These are phyloP conservation scores for Spencermartinsiella ligniputridi DNA, from an alignment of 1,139 yeast genomes.

Conservation along the genomic window DNA sequence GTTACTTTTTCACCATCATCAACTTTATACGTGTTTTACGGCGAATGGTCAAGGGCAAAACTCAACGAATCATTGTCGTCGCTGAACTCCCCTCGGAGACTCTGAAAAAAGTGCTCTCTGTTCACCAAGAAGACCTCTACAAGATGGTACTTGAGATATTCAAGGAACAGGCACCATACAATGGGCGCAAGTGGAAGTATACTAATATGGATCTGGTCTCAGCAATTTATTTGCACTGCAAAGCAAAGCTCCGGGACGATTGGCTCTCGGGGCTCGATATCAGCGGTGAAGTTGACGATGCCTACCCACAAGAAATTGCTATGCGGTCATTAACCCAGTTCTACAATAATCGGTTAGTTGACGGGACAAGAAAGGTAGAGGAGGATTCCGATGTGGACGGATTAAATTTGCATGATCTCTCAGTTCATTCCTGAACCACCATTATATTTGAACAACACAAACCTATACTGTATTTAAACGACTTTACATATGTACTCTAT, in stretches of 20 bases:
- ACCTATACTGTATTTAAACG: no score
- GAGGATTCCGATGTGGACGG: slow-evolving; percentile 8
- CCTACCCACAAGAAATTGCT: slow-evolving; percentile 84
- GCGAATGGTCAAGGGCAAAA: slow-evolving; percentile 34
- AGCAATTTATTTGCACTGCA: slow-evolving; percentile 72
- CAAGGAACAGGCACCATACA: slow-evolving; percentile 81
- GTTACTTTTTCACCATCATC: slow-evolving; percentile 33
- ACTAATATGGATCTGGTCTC: slow-evolving; percentile 92
- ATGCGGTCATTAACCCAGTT: slow-evolving; percentile 74
- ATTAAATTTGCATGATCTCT: background rate
- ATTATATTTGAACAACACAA: no score
- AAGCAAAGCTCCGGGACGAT: slow-evolving; percentile 68
- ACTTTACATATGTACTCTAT: no score
- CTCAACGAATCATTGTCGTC: slow-evolving; percentile 39
- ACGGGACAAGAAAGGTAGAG: slow-evolving; percentile 15
- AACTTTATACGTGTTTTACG: slow-evolving; percentile 34
- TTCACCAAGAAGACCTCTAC: slow-evolving; percentile 62
- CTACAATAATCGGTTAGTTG: slow-evolving; percentile 55
- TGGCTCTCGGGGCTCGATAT: slow-evolving; percentile 89
- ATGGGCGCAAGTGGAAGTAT: slow-evolving; percentile 92
- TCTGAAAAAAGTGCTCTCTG: slow-evolving; percentile 34
- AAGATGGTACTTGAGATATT: slow-evolving; percentile 64
- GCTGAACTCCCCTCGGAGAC: slow-evolving; percentile 42
- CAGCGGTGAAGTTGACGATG: slow-evolving; percentile 67
- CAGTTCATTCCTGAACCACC: no score